Conservation (phyloP, 2,329 filamentous ascomycete species). For the Dactylonectria estremocensis region DNA sequence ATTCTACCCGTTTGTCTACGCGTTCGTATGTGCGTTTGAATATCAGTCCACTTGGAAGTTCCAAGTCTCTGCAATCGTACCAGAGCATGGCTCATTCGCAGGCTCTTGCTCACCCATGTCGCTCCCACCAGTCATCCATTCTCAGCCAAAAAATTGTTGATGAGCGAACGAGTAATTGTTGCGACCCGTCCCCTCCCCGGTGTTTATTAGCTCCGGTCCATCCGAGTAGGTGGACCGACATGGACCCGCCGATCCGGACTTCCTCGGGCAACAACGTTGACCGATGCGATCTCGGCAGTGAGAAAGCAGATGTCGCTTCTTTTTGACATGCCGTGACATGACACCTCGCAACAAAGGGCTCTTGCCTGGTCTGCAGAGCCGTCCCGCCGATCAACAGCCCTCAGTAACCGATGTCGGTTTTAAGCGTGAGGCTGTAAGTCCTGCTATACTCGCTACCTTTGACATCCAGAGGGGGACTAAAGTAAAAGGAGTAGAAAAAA, state of each 20-base stretch:
- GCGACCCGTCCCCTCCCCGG: background rate
- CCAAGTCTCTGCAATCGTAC: background rate
- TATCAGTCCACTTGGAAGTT: background rate
- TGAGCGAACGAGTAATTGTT: constrained; percentile 7
- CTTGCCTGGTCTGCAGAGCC: too few species aligned
- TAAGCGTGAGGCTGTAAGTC: too few species aligned
- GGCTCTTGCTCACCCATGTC: background rate
- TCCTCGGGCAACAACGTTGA: constrained; percentile 21
- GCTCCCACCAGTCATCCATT: background rate
- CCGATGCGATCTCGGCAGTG: background rate
- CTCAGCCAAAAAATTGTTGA: background rate
- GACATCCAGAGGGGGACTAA: too few species aligned
- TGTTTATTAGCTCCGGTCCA: constrained; percentile 17
- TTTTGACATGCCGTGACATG: too few species aligned
- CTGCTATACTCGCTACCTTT: too few species aligned
- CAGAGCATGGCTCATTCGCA: background rate
- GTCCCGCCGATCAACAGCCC: too few species aligned
- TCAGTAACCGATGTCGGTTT: too few species aligned
- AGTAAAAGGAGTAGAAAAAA: too few species aligned
- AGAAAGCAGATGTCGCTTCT: background rate
- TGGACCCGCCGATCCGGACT: constrained; percentile 20
- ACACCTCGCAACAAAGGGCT: too few species aligned
- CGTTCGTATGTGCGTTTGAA: background rate
- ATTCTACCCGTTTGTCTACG: background rate
- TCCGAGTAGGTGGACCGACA: constrained; percentile 31